Evolutionary conservation across 805 yeast genomes (phyloP), one percentile per base, ranked within the genome.

Genomic region (Candida easanensis): DNA sequence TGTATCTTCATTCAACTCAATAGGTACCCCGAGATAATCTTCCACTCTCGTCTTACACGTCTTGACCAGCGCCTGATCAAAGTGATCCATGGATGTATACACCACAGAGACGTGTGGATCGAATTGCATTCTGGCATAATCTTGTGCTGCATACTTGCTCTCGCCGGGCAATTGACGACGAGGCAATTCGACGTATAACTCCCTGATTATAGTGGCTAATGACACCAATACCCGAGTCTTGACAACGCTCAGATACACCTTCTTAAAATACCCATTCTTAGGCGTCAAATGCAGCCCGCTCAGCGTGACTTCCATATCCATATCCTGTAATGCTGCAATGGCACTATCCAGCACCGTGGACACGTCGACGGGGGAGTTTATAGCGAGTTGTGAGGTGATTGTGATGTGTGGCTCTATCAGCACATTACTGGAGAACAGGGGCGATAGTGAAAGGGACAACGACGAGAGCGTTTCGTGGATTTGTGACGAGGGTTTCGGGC

Each of bases 371-470:
- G 72, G 71, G 11, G 72, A 66, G 20, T 68, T 61, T 21, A 82
- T 65, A 2, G 62, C 66, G 25, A 86, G 66, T 44, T 77, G 74
- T n/a, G 88, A 73, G 2, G 88, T 79, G 21, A 86, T 70, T 2
- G 95, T 87, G 27, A 87, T 71, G 58, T 86, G 95, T 3, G 95
- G 95, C 48, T 78, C 84, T 53, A 85, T 80, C 8, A 23, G 26
- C 23, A 56, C 60, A 2, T 84, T 84, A 1, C 88, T 80, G 39
- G 80, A 83, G 55, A 86, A 84, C n/a, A 84, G 65, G 1, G 90
- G 82, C 33, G 74, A 76, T 27, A 86, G 61, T 9, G 88, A 80
- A n/a, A 74, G 66, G 61, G 82, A 81, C 28, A 83, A 66, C 16
- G 84, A 76, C 13, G 68, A 64, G 18, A 86, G 61, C 37, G 78